Base-by-base conservation (phyloP, 148 eudicot species). In the Tetragonia tetragonoides region DNA sequence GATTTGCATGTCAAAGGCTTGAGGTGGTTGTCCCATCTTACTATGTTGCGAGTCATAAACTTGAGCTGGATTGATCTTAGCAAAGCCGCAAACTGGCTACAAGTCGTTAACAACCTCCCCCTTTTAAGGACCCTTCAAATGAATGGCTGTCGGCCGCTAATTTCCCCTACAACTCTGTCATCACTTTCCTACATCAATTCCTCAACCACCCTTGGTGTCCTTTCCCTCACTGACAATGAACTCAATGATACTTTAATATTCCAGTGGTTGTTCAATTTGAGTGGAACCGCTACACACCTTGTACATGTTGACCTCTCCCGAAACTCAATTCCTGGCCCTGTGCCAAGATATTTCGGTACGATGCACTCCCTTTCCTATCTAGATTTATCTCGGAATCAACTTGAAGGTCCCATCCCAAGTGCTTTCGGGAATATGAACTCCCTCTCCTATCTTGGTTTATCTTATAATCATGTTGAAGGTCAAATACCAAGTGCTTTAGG, bases 201-300 rank as follows among this genome's bases (percentile, higher is more conserved):
- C 57, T 59, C 83, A 3, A 6, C 69, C 21, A 54, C 44, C 53
- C 79, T 82, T 46, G 10, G 12, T 9, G 15, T 66, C 57, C 76
- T 82, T 49, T 56, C 68, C 63, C 83, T 85, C 59, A 8, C 62
- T 1, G 40, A 17, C 0, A 85, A 85, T 73, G 2, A 21, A 1
- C 69, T 82, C 42, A 66, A 54, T 21, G 78, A 74, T 18, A 53
- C 44, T 10, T 66, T 57, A 16, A 53, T 81, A 42, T 79, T 74
- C 28, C 53, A 12, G 6, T 79, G 84, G 82, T 44, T 85, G 54
- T 82, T 69, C 73, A 79, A 79, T 40, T 61, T 79, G n/a, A 74
- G 57, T 21, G 46, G 34, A 44, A 75, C 66, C 23, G 28, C 15
- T 60, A 42, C 82, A 20, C 57, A 20, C 23, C 85, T 85, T 67